These are phyloP conservation scores for Xeromyces bisporus DNA, from an alignment of 495 filamentous ascomycete species.

Conservation along the genomic window DNA sequence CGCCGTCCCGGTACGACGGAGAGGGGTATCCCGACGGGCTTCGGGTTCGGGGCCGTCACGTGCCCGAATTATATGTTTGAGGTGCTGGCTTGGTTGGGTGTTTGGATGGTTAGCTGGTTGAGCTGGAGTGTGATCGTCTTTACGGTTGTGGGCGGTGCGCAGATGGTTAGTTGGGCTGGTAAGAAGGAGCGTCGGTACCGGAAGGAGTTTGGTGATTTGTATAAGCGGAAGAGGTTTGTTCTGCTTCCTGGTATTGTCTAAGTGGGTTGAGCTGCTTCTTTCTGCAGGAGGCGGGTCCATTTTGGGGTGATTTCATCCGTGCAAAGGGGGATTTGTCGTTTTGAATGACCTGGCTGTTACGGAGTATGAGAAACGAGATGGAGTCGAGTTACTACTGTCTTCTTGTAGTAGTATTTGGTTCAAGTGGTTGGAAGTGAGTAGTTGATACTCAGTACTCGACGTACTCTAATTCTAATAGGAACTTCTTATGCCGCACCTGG, in stretches of 20 bases:
- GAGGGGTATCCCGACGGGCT: slow-evolving; percentile 68
- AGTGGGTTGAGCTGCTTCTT: too few relatives aligned
- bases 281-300: too few relatives aligned
- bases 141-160: slow-evolving; percentile 41
- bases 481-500: too few relatives aligned
- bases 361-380: too few relatives aligned
- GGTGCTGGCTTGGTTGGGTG: slow-evolving; percentile 63
- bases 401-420: too few relatives aligned
- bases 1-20: slow-evolving; percentile 68
- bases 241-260: slow-evolving; percentile 59
- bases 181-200: slow-evolving; percentile 88
- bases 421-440: too few relatives aligned
- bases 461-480: too few relatives aligned
- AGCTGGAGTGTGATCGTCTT: slow-evolving; percentile 64
- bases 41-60: slow-evolving; percentile 75
- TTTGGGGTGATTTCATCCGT: too few relatives aligned
- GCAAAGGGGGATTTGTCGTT: too few relatives aligned
- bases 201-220: slow-evolving; percentile 75
- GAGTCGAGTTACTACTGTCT: too few relatives aligned
- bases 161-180: slow-evolving; percentile 75
- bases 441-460: too few relatives aligned
- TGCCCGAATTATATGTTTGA: slow-evolving; percentile 98
- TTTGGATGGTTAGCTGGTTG: slow-evolving; percentile 53
- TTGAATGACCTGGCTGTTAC: too few relatives aligned
- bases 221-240: slow-evolving; percentile 69